Percentiles rank a stretch among this genome's conserved stretches.
phyloP scores from a whole-genome alignment of 2,329 filamentous ascomycete species.

The Talaromyces sp. region DNA sequence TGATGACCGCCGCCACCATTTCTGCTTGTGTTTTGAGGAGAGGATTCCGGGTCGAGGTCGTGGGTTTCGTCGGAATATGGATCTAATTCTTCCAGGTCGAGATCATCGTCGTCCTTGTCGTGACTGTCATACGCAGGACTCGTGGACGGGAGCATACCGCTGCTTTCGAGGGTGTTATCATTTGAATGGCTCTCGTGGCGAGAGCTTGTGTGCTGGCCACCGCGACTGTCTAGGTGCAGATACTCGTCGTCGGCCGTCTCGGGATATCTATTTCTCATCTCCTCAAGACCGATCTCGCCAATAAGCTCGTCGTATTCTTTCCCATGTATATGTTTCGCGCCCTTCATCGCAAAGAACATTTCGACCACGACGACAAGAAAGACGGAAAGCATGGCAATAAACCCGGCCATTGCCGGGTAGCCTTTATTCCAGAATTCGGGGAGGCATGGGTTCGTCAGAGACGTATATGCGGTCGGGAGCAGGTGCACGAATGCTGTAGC shows the following conservation, averaged over 20 bases:
- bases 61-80: slow-evolving; percentile 20
- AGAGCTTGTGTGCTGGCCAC: background rate
- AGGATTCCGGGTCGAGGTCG: background rate
- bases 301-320: slow-evolving; percentile 46
- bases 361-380: slow-evolving; percentile 78
- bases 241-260: slow-evolving; percentile 15
- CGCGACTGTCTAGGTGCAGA: slow-evolving; percentile 4
- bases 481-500: slow-evolving; percentile 55
- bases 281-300: slow-evolving; percentile 16
- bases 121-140: background rate
- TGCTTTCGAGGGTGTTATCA: background rate
- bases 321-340: slow-evolving; percentile 54
- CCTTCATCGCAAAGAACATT: slow-evolving; percentile 75
- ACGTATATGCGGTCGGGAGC: slow-evolving; percentile 58
- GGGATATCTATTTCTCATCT: slow-evolving; percentile 13
- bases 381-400: slow-evolving; percentile 77
- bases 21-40: background rate
- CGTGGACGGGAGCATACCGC: background rate
- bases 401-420: slow-evolving; percentile 74
- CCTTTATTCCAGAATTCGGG: slow-evolving; percentile 71
- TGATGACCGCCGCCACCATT: slow-evolving; percentile 5
- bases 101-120: slow-evolving; percentile 52
- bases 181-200: background rate
- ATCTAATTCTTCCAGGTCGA: slow-evolving; percentile 53
- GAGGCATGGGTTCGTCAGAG: slow-evolving; percentile 59